These are phyloP conservation scores for Carpinus fangiana DNA, from an alignment of 306 rosid genomes.

Conservation along the genomic window DNA sequence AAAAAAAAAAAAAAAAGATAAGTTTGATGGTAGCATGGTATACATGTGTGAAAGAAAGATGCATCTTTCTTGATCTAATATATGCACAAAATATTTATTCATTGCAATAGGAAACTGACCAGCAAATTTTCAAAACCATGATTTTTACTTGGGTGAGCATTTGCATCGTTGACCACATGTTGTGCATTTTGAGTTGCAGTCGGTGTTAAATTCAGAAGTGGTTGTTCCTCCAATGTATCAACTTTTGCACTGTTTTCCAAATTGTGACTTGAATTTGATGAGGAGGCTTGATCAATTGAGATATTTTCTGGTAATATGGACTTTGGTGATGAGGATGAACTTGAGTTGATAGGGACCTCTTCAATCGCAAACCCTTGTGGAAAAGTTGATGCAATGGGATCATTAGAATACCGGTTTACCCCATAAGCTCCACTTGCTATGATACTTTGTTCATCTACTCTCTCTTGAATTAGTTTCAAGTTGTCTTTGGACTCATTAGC, in stretches of 20 bases:
- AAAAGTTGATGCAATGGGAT: constrained; percentile 18
- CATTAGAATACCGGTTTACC: neutral
- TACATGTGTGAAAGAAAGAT: neutral
- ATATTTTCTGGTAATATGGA: constrained; percentile 34
- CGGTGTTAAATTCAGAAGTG: constrained; percentile 5
- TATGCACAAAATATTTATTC: neutral
- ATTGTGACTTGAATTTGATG: constrained; percentile 28
- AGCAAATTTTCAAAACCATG: constrained; percentile 24
- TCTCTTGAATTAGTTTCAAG: constrained; percentile 2
- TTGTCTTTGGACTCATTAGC: neutral
- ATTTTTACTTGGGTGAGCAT: constrained; percentile 19
- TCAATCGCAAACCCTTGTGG: constrained; percentile 36
- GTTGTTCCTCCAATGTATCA: constrained; percentile 22
- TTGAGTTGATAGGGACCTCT: constrained; percentile 27
- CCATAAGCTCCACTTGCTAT: constrained; percentile 15
- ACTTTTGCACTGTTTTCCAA: constrained; percentile 10
- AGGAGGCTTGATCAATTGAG: constrained; percentile 22
- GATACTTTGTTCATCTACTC: constrained; percentile 12
- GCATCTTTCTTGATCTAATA: neutral
- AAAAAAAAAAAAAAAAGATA: neutral
- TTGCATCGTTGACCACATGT: constrained; percentile 13
- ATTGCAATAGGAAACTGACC: constrained; percentile 36
- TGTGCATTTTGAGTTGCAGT: constrained; percentile 2
- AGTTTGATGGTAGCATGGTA: neutral
- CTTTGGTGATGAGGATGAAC: constrained; percentile 51